Percentiles rank a stretch among this genome's conserved stretches.
phyloP scores from a whole-genome alignment of 108 stramenopile species.

The Thalassiosira profunda region DNA sequence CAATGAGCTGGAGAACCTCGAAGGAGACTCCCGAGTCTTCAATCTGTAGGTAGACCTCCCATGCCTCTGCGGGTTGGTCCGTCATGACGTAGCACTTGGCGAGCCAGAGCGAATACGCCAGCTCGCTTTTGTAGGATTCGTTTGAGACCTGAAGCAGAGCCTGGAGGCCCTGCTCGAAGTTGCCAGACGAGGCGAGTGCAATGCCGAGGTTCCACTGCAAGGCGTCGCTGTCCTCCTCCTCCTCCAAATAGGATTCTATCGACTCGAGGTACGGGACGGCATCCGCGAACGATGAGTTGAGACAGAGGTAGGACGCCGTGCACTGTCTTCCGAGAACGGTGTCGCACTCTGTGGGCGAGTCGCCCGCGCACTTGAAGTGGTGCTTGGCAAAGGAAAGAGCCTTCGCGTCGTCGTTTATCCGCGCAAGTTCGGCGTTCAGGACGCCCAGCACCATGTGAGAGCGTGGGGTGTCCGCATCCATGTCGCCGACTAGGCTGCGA shows the following conservation, averaged over 20 bases:
- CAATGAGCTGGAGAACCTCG: constrained; percentile 83
- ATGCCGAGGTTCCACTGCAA: constrained; percentile 95
- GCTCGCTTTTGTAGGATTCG: constrained; percentile 70
- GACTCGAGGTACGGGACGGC: constrained; percentile 26
- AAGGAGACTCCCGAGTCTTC: constrained; percentile 67
- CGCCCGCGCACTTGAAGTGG: constrained; percentile 85
- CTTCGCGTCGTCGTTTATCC: constrained; percentile 43
- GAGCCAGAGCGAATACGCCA: constrained; percentile 77
- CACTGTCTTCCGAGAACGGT: constrained; percentile 92
- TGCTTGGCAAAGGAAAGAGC: constrained; percentile 67
- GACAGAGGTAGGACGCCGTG: constrained; percentile 87
- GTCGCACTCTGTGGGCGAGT: constrained; percentile 81
- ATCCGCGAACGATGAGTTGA: constrained; percentile 60
- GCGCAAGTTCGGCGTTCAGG: constrained; percentile 72
- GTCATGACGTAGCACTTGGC: constrained; percentile 86
- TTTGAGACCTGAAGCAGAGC: constrained; percentile 69
- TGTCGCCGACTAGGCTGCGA: constrained; percentile 68
- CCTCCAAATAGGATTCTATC: constrained; percentile 76
- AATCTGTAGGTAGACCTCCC: constrained; percentile 87
- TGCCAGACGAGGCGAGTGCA: constrained; percentile 44
- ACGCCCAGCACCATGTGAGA: constrained; percentile 86
- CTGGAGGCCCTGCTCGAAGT: constrained; percentile 61
- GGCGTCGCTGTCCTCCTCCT: constrained; percentile 82
- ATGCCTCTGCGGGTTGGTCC: constrained; percentile 75
- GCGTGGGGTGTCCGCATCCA: constrained; percentile 78